These are phyloP conservation scores for Xylariaceae sp. DNA, from an alignment of 2,329 filamentous ascomycete genomes.

Conservation along the genomic window DNA sequence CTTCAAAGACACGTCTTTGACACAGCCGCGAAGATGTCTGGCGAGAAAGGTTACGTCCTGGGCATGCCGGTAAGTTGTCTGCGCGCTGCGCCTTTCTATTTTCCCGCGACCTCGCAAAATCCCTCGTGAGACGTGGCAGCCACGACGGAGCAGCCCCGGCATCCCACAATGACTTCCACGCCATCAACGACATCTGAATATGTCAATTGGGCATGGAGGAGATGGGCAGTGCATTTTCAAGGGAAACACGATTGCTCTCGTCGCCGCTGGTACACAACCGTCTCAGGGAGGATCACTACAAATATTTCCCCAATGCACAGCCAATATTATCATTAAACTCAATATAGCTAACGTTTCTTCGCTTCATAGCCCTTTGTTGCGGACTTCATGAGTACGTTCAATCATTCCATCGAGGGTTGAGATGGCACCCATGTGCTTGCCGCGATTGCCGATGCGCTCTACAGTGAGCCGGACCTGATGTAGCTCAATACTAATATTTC, in stretches of 20 bases:
- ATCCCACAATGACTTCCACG: no score
- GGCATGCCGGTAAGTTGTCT: constrained; percentile 58
- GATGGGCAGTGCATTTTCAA: no score
- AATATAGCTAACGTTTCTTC: constrained; percentile 35
- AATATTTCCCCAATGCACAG: background rate
- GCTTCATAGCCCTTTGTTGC: constrained; percentile 78
- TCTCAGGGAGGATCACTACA: background rate
- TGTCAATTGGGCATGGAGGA: no score
- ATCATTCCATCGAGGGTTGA: constrained; percentile 13
- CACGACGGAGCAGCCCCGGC: no score
- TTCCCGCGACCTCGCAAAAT: constrained; percentile 16
- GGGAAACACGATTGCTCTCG: background rate
- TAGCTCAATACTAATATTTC: constrained; percentile 13
- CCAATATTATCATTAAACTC: constrained; percentile 2
- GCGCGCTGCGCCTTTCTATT: constrained; percentile 14
- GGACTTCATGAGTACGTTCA: constrained; percentile 95
- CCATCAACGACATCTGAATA: no score
- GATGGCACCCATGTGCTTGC: constrained; percentile 6
- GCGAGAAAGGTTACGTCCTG: constrained; percentile 57
- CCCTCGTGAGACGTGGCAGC: background rate
- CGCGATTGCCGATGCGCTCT: constrained; percentile 3
- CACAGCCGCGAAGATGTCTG: constrained; percentile 52
- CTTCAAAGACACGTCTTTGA: constrained; percentile 28
- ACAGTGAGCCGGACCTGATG: background rate
- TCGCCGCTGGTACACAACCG: constrained; percentile 11